Conservation (phyloP, 1,284 basidiomycete species). For the Moniliophthora roreri region DNA sequence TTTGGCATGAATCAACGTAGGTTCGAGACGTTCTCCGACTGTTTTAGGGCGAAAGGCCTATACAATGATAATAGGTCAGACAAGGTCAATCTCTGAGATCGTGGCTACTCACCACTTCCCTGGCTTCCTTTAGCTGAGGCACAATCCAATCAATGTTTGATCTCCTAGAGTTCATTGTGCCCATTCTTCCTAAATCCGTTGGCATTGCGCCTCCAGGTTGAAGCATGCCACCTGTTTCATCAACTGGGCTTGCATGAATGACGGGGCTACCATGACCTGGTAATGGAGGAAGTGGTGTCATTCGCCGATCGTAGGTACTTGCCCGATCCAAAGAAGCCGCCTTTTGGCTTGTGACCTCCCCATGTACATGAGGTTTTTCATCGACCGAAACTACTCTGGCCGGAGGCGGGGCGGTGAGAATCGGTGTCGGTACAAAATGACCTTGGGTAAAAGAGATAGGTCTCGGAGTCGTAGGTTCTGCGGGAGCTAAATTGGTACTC, state of each 20-base stretch:
- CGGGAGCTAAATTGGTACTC: too few relatives aligned
- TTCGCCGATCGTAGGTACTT: not conserved
- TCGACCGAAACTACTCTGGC: not conserved
- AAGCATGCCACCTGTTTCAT: not conserved
- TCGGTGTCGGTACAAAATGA: not conserved
- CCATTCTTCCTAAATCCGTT: not conserved
- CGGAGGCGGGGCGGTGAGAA: not conserved
- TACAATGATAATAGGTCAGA: not conserved
- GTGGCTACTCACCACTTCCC: not conserved
- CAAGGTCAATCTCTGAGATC: not conserved
- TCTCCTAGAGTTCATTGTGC: conserved; percentile 10
- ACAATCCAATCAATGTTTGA: conserved; percentile 34
- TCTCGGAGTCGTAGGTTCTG: not conserved
- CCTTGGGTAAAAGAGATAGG: not conserved
- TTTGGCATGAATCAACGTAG: conserved; percentile 42
- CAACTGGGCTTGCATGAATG: not conserved
- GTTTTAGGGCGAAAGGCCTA: conserved; percentile 28
- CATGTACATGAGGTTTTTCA: not conserved
- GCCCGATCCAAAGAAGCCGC: not conserved
- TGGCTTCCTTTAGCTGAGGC: conserved; percentile 17
- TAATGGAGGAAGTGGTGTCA: not conserved
- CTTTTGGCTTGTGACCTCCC: not conserved
- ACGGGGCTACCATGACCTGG: not conserved
- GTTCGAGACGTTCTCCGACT: conserved; percentile 41
- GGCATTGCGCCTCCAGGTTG: not conserved